Evolutionary conservation across 176 grass and related monocot genomes (phyloP), one percentile per base, ranked within the genome.

Genomic region (Lolium multiflorum): DNA sequence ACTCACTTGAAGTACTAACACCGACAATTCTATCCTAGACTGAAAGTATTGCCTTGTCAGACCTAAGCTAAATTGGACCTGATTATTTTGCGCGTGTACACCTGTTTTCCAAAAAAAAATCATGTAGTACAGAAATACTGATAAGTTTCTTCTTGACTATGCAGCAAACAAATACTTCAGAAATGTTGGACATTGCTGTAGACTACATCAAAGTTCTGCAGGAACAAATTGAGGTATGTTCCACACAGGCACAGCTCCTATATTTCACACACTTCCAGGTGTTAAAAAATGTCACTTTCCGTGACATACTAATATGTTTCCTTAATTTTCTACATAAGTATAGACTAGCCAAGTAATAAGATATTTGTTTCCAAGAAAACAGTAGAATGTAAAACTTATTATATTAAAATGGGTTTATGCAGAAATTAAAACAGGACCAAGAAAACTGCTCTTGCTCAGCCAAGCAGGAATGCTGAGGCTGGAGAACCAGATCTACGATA

Each of bases 141-240:
- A 82, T 14, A 50, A n/a, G 63, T 66, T 77, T 67, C 50, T 71
- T 46, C 18, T 58, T 81, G 28, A 74, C 71, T 60, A 72, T 86
- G 78, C 92, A 99, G 97, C 97, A 99, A 99, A 94, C 97, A 83
- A 99, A 91, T 85, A 94, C 90, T 18, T 91, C 97, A 43, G 97
- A 99, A 54, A 99, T 99, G 97, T 83, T 99, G 85, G 97, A 99
- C 25, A 83, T 96, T 62, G 94, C 97, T 75, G 89, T 99, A 16
- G 90, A 94, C 39, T 87, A 99, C 88, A 99, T 99, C 77, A 99
- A 78, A 76, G 94, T 91, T n/a, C 90, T 99, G 4, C 92, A 99
- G 88, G 88, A 74, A 56, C 87, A 96, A 84, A 59, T 96, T 78
- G 81, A 99, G 97, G 97, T 99, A 87, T 78, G 81, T 71, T 86